Evolutionary conservation across 306 rosid genomes (phyloP).

Genomic region (Ormosia emarginata): DNA sequence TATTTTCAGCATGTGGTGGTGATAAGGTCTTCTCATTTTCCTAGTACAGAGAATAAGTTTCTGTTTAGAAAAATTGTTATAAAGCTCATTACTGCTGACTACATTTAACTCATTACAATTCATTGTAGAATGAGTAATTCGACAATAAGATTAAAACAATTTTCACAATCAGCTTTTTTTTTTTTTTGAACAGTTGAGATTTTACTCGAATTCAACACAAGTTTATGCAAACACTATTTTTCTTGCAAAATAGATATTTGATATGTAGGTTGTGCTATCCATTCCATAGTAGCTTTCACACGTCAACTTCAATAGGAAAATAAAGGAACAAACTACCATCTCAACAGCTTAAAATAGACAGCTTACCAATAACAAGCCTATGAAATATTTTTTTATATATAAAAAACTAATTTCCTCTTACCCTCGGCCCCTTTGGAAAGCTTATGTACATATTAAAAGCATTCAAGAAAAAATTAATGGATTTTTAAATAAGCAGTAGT

Average conservation of each 20-base stretch:
- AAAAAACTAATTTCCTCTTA: background rate
- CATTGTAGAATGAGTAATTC: background rate
- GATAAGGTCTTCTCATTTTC: background rate
- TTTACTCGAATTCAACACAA: background rate
- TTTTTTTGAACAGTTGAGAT: background rate
- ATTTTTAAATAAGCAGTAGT: constrained; percentile 5
- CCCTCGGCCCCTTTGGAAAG: background rate
- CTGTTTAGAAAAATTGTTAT: background rate
- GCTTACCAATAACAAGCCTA: constrained; percentile 29
- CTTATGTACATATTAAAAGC: constrained; percentile 8
- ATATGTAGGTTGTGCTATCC: constrained; percentile 48
- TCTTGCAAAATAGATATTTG: background rate
- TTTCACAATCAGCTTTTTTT: background rate
- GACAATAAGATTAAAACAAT: background rate
- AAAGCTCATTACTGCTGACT: background rate
- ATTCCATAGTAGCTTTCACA: constrained; percentile 33
- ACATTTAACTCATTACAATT: background rate
- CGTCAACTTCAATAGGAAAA: constrained; percentile 27
- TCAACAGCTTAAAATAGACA: constrained; percentile 49
- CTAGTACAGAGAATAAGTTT: background rate
- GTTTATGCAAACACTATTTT: background rate
- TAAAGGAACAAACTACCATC: constrained; percentile 27
- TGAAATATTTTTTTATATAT: background rate
- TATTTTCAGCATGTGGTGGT: background rate
- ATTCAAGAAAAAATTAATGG: background rate